Percentiles rank a stretch among this genome's conserved stretches.
Evolutionary conservation across 2,329 filamentous ascomycete genomes (phyloP).

Genomic region (Scedosporium dehoogii): DNA sequence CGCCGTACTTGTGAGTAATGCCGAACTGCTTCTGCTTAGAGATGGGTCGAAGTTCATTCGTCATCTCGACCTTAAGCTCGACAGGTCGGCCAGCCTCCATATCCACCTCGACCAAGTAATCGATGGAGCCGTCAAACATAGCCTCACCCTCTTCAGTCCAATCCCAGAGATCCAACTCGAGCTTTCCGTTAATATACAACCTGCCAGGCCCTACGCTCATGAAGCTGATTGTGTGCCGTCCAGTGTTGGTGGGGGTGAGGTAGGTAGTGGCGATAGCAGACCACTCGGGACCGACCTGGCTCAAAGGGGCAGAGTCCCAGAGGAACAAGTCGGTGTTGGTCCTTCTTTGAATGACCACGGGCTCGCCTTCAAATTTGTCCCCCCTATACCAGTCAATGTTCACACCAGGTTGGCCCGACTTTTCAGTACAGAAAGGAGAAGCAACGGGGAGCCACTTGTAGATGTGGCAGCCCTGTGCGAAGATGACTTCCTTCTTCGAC

Average conservation of each 20-base stretch:
- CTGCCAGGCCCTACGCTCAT: constrained; percentile 57
- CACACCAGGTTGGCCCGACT: constrained; percentile 49
- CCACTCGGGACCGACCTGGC: constrained; percentile 51
- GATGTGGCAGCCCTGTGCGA: constrained; percentile 52
- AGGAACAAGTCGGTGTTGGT: constrained; percentile 58
- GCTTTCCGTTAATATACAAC: constrained; percentile 47
- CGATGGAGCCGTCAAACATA: constrained; percentile 60
- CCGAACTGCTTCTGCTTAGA: constrained; percentile 47
- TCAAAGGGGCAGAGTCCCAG: constrained; percentile 57
- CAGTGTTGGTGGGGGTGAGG: constrained; percentile 47
- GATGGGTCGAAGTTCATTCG: constrained; percentile 53
- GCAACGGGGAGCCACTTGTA: constrained; percentile 57
- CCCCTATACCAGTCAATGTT: constrained; percentile 55
- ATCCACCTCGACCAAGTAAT: constrained; percentile 50
- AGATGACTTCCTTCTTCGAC: constrained; percentile 45
- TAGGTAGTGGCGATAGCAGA: constrained; percentile 53
- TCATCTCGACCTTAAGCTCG: constrained; percentile 54
- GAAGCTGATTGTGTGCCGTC: constrained; percentile 57
- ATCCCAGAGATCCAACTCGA: constrained; percentile 56
- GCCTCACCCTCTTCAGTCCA: constrained; percentile 61
- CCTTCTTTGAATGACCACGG: constrained; percentile 47
- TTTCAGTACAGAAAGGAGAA: constrained; percentile 46
- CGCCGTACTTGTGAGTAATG: constrained; percentile 57
- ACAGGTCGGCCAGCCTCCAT: constrained; percentile 50
- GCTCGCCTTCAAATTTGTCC: constrained; percentile 49